Conservation (phyloP, 73 alveolate species). For the Paramecium primaurelia region DNA sequence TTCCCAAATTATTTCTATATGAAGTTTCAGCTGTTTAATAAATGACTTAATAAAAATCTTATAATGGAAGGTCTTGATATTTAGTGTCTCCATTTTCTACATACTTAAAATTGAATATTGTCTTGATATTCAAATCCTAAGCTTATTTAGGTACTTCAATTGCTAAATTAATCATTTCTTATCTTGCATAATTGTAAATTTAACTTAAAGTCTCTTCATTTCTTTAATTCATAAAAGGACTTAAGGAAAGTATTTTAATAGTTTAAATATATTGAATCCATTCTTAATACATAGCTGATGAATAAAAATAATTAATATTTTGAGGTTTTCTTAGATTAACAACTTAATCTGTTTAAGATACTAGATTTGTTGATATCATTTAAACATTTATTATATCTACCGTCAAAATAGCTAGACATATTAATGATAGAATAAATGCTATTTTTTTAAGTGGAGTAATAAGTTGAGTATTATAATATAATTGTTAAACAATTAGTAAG, state of each 20-base stretch:
- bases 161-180: background rate
- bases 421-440: background rate
- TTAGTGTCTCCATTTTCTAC: background rate
- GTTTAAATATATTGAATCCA: background rate
- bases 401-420: background rate
- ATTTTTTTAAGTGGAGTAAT: conserved; percentile 9
- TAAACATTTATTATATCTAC: background rate
- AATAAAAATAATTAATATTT: background rate
- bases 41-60: background rate
- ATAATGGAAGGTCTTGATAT: background rate
- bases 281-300: background rate
- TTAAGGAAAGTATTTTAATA: background rate
- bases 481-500: background rate
- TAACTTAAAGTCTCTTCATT: background rate
- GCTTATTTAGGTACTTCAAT: background rate
- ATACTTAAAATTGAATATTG: background rate
- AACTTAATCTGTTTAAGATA: background rate
- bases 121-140: background rate
- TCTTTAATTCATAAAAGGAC: background rate
- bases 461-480: background rate
- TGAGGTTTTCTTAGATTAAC: background rate
- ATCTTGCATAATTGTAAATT: background rate
- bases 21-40: background rate
- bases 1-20: background rate
- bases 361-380: background rate